These are phyloP conservation scores for Ammopiptanthus mongolicus DNA, from an alignment of 306 rosid species.

Conservation along the genomic window DNA sequence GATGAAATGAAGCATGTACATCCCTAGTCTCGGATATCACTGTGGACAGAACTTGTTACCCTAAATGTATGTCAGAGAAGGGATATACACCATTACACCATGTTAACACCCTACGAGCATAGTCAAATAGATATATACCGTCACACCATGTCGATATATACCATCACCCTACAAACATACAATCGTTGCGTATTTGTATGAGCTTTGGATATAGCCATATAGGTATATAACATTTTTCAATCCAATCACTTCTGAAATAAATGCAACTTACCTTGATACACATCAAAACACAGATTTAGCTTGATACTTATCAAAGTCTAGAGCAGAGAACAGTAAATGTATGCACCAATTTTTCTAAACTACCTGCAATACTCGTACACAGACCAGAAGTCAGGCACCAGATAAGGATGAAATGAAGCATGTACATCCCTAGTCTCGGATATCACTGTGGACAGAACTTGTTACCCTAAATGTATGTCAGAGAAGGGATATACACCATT, in stretches of 20 bases:
- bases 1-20: no score
- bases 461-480: not conserved
- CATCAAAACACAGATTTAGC: no score
- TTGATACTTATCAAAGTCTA: not conserved
- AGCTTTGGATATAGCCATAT: not conserved
- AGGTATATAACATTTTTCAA: not conserved
- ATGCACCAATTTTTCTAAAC: not conserved
- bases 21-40: no score
- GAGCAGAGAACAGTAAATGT: not conserved
- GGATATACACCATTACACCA: not conserved
- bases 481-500: not conserved
- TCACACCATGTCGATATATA: not conserved
- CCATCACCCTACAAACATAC: no score
- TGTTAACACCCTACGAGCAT: not conserved
- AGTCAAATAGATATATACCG: not conserved
- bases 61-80: not conserved
- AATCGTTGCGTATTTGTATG: not conserved
- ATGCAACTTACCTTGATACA: conserved; percentile 8
- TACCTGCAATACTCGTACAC: no score
- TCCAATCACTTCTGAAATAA: not conserved
- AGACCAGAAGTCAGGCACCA: no score
- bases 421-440: no score
- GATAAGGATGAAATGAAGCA: no score
- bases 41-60: not conserved
- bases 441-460: not conserved